These are phyloP conservation scores for Pythium apleroticum DNA, from an alignment of 352 stramenopile species.

Conservation along the genomic window DNA sequence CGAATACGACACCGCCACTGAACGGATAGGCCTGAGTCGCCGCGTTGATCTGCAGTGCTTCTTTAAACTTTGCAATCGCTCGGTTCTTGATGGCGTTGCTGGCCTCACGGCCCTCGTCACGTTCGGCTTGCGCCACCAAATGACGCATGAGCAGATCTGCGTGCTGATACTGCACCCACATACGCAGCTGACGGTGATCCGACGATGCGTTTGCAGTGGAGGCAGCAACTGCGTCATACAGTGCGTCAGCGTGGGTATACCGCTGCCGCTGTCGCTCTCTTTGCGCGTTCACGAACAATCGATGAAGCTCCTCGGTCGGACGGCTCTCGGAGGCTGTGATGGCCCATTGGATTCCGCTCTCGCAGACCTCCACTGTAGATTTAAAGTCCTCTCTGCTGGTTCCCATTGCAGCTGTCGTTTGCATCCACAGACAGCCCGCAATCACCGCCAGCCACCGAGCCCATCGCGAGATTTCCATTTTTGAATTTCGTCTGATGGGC, in stretches of 20 bases:
- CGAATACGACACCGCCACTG: neutral
- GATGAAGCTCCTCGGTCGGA: neutral
- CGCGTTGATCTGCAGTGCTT: conserved; percentile 4
- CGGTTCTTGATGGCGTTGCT: neutral
- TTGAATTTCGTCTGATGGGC: neutral
- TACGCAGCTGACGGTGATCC: neutral
- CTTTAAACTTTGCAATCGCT: conserved; percentile 13
- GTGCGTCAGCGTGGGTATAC: neutral
- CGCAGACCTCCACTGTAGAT: no score
- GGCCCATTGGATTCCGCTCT: neutral
- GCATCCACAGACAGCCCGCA: neutral
- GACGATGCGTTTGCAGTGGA: neutral
- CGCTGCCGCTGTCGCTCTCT: neutral
- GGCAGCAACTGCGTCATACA: neutral
- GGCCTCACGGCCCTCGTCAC: neutral
- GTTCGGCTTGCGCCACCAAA: neutral
- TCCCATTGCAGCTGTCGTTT: neutral
- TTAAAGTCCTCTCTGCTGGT: neutral
- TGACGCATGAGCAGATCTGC: conserved; percentile 12
- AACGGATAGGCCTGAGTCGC: no score
- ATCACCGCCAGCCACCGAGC: neutral
- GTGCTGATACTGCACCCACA: conserved; percentile 22
- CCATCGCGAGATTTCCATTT: neutral
- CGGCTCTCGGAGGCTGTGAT: neutral
- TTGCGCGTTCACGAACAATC: conserved; percentile 5